Base-by-base conservation (phyloP, 2,329 filamentous ascomycete species). In the Arthrobotrys sinensis region DNA sequence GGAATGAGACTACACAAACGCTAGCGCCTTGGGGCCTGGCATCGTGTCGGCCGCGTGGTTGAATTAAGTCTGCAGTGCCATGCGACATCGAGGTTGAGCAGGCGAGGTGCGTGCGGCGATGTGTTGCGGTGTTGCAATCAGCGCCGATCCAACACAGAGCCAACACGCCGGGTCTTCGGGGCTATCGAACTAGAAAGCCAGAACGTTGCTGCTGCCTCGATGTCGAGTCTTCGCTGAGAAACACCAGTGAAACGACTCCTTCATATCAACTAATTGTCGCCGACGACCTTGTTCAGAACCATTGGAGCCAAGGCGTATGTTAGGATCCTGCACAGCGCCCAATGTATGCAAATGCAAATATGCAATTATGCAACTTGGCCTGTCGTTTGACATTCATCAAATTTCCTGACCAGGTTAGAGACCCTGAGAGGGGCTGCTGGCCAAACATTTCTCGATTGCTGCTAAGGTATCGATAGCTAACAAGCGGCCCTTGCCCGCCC, bases 371-470 rank as follows among this genome's bases (percentile, higher is more conserved):
- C 24, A 28, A 28, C 2, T 28, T 28, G 24, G 24, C 24, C 24
- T 16, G 14, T 48, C 46, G 68, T 72, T 72, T 72, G 68, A 64
- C 68, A 40, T 71, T 65, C 36, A 38, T 50, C 32, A 52, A 62
- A 60, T 70, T 70, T 48, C 66, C 53, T 48, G 16, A 45, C 53
- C 53, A 8, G 50, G 65, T 24, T 28, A 67, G 46, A 14, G 57
- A 19, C 57, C 46, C 48, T 21, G 40, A 46, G 34, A 60, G 38
- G 16, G 63, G 63, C 46, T 66, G 45, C 32, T 38, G 38, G 36
- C 52, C 32, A 21, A 10, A 12, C 62, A 21, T 16, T 52, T 24
- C 62, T 65, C 12, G 36, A 52, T 43, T 53, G 10, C 48, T 60
- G 34, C 55, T 60, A 43, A 70, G 40, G 11, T 68, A 57, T 43